phyloP scores from a whole-genome alignment of 2,329 filamentous ascomycete genomes.

The Stachybotrys echinatus region DNA sequence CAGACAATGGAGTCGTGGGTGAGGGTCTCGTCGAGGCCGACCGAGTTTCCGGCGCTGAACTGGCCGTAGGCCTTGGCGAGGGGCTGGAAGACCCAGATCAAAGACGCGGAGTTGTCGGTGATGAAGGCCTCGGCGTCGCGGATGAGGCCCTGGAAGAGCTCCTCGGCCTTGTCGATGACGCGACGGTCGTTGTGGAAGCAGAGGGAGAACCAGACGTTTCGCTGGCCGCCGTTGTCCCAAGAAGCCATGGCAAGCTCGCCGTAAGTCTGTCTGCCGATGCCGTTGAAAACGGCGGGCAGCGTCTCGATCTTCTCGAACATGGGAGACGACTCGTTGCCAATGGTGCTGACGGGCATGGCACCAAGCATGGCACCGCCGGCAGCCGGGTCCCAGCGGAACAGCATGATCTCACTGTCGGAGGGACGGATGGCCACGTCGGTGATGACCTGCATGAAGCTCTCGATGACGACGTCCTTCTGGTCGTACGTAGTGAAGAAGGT shows the following conservation, averaged over 20 bases:
- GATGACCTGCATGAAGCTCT: not conserved
- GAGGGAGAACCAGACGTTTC: not conserved
- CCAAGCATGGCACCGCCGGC: not conserved
- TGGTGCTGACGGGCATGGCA: not conserved
- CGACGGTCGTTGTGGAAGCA: conserved; percentile 1
- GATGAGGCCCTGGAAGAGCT: not conserved
- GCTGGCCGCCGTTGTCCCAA: not conserved
- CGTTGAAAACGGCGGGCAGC: not conserved
- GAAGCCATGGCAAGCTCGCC: not conserved
- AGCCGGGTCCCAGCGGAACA: not conserved
- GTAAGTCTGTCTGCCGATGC: not conserved
- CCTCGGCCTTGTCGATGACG: not conserved
- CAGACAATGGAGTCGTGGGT: not conserved
- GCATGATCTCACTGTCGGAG: not conserved
- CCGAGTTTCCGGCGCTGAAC: not conserved
- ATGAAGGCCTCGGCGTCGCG: not conserved
- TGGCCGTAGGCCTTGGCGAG: not conserved
- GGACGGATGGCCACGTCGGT: not conserved
- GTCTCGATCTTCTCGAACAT: not conserved
- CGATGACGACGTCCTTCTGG: not conserved
- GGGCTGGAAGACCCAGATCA: not conserved
- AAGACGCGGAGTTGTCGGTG: not conserved
- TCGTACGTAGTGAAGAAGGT: not conserved
- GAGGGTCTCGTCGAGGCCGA: not conserved
- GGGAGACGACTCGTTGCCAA: not conserved